A percentile compares a stretch with the other conserved stretches of the same genome.
phyloP scores from a whole-genome alignment of 192 early-diverging fungal genomes.

The Coemansia sp. region DNA sequence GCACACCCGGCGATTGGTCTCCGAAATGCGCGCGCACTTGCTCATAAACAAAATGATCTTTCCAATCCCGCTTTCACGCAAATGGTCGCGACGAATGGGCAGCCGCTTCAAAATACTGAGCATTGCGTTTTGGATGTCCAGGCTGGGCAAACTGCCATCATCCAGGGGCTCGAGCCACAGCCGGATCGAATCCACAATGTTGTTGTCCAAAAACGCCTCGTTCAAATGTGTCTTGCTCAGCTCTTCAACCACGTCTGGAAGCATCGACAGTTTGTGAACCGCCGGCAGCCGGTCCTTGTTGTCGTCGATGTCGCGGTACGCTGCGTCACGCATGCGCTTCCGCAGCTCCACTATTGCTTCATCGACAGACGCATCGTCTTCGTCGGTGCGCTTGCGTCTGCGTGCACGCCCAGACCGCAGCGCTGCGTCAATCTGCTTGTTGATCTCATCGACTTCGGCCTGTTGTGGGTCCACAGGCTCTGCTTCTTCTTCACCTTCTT shows the following conservation, averaged over 20 bases:
- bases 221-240: slow-evolving; percentile 59
- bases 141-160: slow-evolving; percentile 82
- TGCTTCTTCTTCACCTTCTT: slow-evolving; percentile 6
- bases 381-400: slow-evolving; percentile 51
- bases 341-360: slow-evolving; percentile 51
- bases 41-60: slow-evolving; percentile 87
- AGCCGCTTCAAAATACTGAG: slow-evolving; percentile 69
- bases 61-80: slow-evolving; percentile 80
- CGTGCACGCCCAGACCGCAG: slow-evolving; percentile 40
- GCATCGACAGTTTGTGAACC: slow-evolving; percentile 55
- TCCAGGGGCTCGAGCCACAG: slow-evolving; percentile 89
- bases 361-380: slow-evolving; percentile 50
- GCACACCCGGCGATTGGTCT: slow-evolving; percentile 67
- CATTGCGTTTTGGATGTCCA: slow-evolving; percentile 85
- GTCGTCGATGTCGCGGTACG: slow-evolving; percentile 53
- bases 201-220: slow-evolving; percentile 78
- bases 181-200: slow-evolving; percentile 80
- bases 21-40: slow-evolving; percentile 77
- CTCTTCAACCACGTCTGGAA: slow-evolving; percentile 45
- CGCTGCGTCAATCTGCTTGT: slow-evolving; percentile 42
- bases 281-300: slow-evolving; percentile 54
- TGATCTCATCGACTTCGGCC: slow-evolving; percentile 46
- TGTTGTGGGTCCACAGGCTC: slow-evolving; percentile 41
- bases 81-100: slow-evolving; percentile 71
- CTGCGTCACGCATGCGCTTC: slow-evolving; percentile 54